Evolutionary conservation across 2,329 filamentous ascomycete species (phyloP), one percentile per base, ranked within the genome.

Genomic region (Diaporthe nobilis): DNA sequence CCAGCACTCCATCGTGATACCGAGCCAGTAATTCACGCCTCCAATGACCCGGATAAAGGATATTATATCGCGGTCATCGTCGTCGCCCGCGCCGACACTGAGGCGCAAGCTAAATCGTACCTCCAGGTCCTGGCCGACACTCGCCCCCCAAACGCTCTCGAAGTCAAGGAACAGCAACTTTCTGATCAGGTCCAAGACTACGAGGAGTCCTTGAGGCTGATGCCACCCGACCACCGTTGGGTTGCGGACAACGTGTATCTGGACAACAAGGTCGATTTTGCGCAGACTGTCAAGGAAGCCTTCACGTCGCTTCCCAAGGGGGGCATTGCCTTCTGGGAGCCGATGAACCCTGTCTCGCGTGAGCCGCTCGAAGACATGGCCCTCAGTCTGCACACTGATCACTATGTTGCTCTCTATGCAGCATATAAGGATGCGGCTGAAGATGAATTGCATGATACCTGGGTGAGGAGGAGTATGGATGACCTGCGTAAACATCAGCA

Each of bases 301-400:
- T 31, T 67, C 20, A 67, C 61, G 2, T n/a, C 61, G 44, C 28
- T 67, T 3, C 61, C 42, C 15, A 49, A 49, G 10, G 44, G 61
- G 4, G 61, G 42, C 1, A 67, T 67, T 13, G 61, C 25, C 44
- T 67, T 49, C 28, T 67, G 61, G 61, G 61, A 67, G 20, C 42
- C 61, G 2, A 67, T 67, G 61, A 67, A 67, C 12, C 61, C 61
- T 25, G 25, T 67, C 0, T 67, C 61, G 17, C 44, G 61, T 3
- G 61, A 67, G 42, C 61, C 61, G 2, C 61, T 67, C 4, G 20
- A 67, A 8, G 61, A 67, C 20, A 67, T 51, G 61, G 42, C 61
- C 6, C 44, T 49, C 20, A 67, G 42, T 37, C 20, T 67, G 28
- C 61, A 67, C 4, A 67, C 61, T n/a, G 61, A 67, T n/a, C 61